Conservation (phyloP, 495 filamentous ascomycete genomes). For the Aeminium ludgeri region DNA sequence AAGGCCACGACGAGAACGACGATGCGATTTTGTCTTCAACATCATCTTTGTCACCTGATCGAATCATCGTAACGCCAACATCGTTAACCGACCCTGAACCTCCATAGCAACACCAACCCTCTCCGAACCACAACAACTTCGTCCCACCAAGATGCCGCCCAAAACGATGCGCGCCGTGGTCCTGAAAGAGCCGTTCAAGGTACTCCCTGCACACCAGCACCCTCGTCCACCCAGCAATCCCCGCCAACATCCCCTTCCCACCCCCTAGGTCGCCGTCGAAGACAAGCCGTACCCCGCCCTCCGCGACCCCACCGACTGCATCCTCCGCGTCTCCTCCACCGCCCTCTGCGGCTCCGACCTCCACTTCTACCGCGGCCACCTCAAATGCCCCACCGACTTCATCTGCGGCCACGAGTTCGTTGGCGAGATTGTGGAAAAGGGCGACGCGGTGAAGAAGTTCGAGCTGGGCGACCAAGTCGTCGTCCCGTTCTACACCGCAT, state of each 20-base stretch:
- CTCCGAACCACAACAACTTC: too few species aligned
- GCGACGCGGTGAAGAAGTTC: slow-evolving; percentile 49
- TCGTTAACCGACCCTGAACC: too few species aligned
- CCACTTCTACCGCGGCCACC: slow-evolving; percentile 75
- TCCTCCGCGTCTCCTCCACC: slow-evolving; percentile 72
- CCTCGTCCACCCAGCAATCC: not conserved
- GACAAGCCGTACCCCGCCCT: slow-evolving; percentile 51
- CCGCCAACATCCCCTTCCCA: slow-evolving; percentile 14
- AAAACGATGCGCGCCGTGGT: slow-evolving; percentile 52
- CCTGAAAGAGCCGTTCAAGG: slow-evolving; percentile 47
- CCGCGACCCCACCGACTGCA: slow-evolving; percentile 53
- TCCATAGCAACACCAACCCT: too few species aligned
- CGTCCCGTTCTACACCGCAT: slow-evolving; percentile 22
- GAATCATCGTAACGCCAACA: too few species aligned
- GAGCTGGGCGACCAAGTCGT: slow-evolving; percentile 61
- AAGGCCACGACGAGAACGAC: too few species aligned
- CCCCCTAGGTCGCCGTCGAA: slow-evolving; percentile 42
- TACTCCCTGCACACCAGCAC: slow-evolving; percentile 15
- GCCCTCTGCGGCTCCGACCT: slow-evolving; percentile 88
- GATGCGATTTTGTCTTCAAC: too few species aligned
- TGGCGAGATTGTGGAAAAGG: slow-evolving; percentile 53
- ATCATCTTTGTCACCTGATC: too few species aligned
- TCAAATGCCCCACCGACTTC: slow-evolving; percentile 24
- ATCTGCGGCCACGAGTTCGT: slow-evolving; percentile 79
- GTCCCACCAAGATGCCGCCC: slow-evolving; percentile 10